Evolutionary conservation across 1,139 yeast genomes (phyloP).

Genomic region (Suhomyces maxii): DNA sequence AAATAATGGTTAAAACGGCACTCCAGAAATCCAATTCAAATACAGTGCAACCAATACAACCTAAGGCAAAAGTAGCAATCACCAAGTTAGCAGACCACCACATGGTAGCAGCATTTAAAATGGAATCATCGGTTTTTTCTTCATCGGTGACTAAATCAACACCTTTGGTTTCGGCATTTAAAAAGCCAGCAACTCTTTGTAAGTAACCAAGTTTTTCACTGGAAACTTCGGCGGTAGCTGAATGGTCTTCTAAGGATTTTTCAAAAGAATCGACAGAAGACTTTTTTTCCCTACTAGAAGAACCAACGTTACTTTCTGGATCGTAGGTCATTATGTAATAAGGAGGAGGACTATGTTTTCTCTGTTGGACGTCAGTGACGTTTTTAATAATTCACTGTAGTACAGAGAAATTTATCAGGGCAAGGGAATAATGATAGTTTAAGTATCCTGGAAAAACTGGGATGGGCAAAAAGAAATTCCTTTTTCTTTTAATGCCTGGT

Average conservation of each 20-base stretch:
- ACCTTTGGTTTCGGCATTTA: constrained; percentile 66
- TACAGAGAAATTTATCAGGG: neutral
- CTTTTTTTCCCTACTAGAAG: constrained; percentile 13
- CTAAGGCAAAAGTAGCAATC: constrained; percentile 78
- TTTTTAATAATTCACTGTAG: neutral
- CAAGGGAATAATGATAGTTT: neutral
- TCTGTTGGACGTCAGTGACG: neutral
- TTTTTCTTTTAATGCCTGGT: too few species aligned
- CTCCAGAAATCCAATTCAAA: constrained; percentile 65
- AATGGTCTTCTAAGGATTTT: constrained; percentile 24
- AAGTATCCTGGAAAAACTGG: constrained; percentile 5
- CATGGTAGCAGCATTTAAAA: constrained; percentile 78
- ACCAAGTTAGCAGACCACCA: constrained; percentile 94
- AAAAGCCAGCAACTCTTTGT: constrained; percentile 32
- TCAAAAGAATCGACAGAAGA: constrained; percentile 27
- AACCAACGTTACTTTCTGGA: constrained; percentile 10
- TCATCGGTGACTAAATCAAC: constrained; percentile 68
- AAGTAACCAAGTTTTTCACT: constrained; percentile 13
- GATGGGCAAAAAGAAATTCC: constrained; percentile 10
- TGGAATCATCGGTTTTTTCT: constrained; percentile 60
- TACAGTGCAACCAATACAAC: constrained; percentile 71
- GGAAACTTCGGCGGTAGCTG: constrained; percentile 24
- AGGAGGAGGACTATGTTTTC: neutral
- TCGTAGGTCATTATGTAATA: constrained; percentile 11
- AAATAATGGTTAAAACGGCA: constrained; percentile 59